These are phyloP conservation scores for Diospyros kaki DNA, from an alignment of 148 eudicot genomes.

Conservation along the genomic window DNA sequence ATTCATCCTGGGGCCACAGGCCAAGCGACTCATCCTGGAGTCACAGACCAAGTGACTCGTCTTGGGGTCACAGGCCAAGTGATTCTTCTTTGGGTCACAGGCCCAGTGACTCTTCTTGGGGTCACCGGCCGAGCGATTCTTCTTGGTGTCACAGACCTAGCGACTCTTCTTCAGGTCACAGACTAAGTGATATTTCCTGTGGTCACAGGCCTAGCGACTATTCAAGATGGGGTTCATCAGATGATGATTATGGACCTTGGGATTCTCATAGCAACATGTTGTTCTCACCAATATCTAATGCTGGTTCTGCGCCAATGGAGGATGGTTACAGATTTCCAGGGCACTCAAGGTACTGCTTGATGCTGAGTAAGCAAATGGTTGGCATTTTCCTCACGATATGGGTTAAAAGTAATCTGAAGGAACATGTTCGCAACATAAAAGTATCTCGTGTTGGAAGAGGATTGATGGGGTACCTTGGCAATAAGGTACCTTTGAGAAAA, in stretches of 20 bases:
- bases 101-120: conserved; percentile 32
- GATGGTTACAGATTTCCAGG: conserved; percentile 40
- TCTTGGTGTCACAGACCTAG: conserved; percentile 41
- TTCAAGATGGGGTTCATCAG: conserved; percentile 87
- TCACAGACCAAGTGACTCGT: conserved; percentile 46
- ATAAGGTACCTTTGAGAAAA: conserved; percentile 53
- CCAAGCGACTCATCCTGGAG: conserved; percentile 43
- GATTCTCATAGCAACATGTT: conserved; percentile 82
- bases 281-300: conserved; percentile 55
- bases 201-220: conserved; percentile 71
- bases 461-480: conserved; percentile 97
- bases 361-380: conserved; percentile 94
- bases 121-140: conserved; percentile 55
- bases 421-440: conserved; percentile 75
- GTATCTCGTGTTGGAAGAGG: conserved; percentile 97
- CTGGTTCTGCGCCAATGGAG: conserved; percentile 44
- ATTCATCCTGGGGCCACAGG: conserved; percentile 31
- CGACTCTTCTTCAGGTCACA: conserved; percentile 35
- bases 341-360: conserved; percentile 65
- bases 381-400: conserved; percentile 86
- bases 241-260: conserved; percentile 67
- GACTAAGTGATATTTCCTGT: conserved; percentile 51
- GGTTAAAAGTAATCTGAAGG: conserved; percentile 81
- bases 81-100: conserved; percentile 29
- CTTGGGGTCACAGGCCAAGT: conserved; percentile 67